Evolutionary conservation across 352 stramenopile genomes (phyloP).

Genomic region (Phytopythium ostracodes): DNA sequence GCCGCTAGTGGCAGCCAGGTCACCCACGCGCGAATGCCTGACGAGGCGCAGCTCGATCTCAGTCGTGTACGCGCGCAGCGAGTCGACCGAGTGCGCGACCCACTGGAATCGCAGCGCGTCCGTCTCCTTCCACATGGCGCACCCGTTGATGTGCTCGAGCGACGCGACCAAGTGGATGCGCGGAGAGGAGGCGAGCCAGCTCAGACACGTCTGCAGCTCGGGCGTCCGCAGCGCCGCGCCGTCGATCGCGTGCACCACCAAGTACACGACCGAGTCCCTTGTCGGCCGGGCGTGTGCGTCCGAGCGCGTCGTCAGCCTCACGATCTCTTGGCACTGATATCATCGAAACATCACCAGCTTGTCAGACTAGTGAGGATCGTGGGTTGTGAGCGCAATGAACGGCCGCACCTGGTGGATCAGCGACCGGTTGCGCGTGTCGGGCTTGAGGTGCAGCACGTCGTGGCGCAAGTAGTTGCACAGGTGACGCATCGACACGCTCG

Average conservation of each 20-base stretch:
- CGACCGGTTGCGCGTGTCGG: neutral
- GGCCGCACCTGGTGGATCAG: neutral
- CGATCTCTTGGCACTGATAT: slow-evolving; percentile 7
- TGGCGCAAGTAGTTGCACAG: slow-evolving; percentile 30
- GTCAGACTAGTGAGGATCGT: neutral
- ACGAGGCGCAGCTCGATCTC: slow-evolving; percentile 37
- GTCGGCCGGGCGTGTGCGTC: neutral
- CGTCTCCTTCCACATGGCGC: slow-evolving; percentile 51
- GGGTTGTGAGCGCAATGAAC: no score
- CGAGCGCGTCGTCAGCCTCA: slow-evolving; percentile 2
- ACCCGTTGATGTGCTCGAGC: slow-evolving; percentile 54
- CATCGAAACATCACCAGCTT: neutral
- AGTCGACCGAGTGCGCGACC: slow-evolving; percentile 41
- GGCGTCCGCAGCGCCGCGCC: slow-evolving; percentile 33
- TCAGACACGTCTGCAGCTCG: slow-evolving; percentile 47
- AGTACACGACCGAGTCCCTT: slow-evolving; percentile 13
- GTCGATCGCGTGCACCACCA: slow-evolving; percentile 59
- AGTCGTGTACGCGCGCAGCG: slow-evolving; percentile 35
- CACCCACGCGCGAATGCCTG: slow-evolving; percentile 20
- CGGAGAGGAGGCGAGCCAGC: slow-evolving; percentile 35
- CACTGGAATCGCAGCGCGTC: slow-evolving; percentile 49
- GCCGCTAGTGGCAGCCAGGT: slow-evolving; percentile 28
- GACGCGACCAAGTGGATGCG: slow-evolving; percentile 44
- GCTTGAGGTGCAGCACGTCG: slow-evolving; percentile 18
- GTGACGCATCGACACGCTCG: slow-evolving; percentile 44